phyloP scores from a whole-genome alignment of 148 eudicot genomes.

The Vaccinium myrtillus region DNA sequence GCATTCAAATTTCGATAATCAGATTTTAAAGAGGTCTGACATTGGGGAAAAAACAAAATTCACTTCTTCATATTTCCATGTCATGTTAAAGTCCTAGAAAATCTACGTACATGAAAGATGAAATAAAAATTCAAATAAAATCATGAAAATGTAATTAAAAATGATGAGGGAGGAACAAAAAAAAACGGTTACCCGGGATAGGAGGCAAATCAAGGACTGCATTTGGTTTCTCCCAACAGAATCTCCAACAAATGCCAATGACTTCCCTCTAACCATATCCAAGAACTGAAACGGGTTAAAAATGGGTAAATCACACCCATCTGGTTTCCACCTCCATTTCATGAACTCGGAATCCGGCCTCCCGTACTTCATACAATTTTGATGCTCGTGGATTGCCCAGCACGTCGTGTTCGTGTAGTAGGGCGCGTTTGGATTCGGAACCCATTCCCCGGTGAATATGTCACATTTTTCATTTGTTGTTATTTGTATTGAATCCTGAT shows the following conservation, averaged over 20 bases:
- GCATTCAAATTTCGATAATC: background rate
- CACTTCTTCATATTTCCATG: background rate
- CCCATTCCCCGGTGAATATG: slow-evolving; percentile 50
- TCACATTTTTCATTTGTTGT: slow-evolving; percentile 34
- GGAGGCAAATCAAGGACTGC: slow-evolving; percentile 59
- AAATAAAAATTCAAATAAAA: background rate
- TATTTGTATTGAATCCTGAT: background rate
- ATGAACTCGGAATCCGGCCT: slow-evolving; percentile 40
- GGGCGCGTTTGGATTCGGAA: slow-evolving; percentile 36
- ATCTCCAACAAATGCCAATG: slow-evolving; percentile 56
- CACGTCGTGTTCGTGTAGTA: slow-evolving; percentile 51
- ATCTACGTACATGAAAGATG: background rate
- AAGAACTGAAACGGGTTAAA: slow-evolving; percentile 48
- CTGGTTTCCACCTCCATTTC: slow-evolving; percentile 60
- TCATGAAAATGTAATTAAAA: background rate
- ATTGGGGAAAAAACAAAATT: background rate
- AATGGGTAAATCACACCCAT: slow-evolving; percentile 40
- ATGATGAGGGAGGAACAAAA: background rate
- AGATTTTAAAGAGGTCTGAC: background rate
- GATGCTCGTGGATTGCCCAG: slow-evolving; percentile 50
- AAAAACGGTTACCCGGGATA: slow-evolving; percentile 34
- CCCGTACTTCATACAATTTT: slow-evolving; percentile 54
- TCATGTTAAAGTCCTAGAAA: background rate
- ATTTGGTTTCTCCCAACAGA: slow-evolving; percentile 61
- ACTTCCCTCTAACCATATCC: slow-evolving; percentile 50